Percentiles rank a stretch among this genome's conserved stretches.
Conservation (phyloP, 352 stramenopile genomes). For the Lagenidium giganteum region DNA sequence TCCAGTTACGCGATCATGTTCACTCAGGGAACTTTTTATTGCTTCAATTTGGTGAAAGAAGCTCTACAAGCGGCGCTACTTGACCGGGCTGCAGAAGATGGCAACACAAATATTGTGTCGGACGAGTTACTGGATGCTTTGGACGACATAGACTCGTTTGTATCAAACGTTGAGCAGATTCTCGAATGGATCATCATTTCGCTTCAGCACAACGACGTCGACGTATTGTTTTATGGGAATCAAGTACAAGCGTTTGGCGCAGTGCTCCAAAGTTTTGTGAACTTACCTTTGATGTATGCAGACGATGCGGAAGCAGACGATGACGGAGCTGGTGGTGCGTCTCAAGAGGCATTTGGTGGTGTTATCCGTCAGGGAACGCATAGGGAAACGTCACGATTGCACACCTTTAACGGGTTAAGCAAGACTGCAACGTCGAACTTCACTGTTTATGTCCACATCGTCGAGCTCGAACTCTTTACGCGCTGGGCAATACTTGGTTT, state of each 20-base stretch:
- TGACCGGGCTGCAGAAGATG: not conserved
- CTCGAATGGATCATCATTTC: constrained; percentile 19
- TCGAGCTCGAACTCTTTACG: constrained; percentile 14
- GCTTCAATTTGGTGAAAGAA: constrained; percentile 12
- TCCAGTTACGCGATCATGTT: constrained; percentile 14
- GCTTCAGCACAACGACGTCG: constrained; percentile 24
- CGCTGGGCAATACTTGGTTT: constrained; percentile 20
- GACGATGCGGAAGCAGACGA: constrained; percentile 2
- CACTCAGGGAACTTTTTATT: constrained; percentile 17
- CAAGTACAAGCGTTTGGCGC: not conserved
- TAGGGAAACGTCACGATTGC: not conserved
- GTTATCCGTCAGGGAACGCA: not conserved
- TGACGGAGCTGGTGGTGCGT: too few species aligned
- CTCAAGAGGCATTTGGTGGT: too few species aligned
- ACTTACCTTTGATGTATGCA: too few species aligned
- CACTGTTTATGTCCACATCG: constrained; percentile 7
- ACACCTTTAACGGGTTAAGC: too few species aligned
- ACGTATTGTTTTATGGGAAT: constrained; percentile 20
- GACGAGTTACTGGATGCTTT: not conserved
- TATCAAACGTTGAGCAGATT: constrained; percentile 9
- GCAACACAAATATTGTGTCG: too few species aligned
- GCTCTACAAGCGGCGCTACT: constrained; percentile 10
- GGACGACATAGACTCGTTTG: constrained; percentile 1
- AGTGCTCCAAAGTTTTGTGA: too few species aligned
- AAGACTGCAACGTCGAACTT: not conserved